Percentiles rank a stretch among this genome's conserved stretches.
Evolutionary conservation across 1,284 basidiomycete species (phyloP).

Genomic region (Ganoderma lucidum): DNA sequence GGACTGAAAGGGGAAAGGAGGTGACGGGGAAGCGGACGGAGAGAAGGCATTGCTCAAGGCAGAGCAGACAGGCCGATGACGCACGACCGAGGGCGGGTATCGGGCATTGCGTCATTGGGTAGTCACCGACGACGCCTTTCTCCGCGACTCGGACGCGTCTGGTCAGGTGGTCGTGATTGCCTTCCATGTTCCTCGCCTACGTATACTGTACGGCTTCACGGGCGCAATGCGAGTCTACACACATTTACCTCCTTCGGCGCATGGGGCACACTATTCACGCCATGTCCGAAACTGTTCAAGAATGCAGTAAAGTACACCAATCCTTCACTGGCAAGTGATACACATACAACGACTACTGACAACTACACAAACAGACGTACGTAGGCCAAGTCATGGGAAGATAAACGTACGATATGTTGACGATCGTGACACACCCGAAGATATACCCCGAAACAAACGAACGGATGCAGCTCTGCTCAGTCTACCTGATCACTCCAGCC

Average conservation of each 20-base stretch:
- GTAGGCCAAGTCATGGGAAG: neutral
- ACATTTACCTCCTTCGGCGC: neutral
- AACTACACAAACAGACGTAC: neutral
- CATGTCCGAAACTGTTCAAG: neutral
- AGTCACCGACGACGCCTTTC: slow-evolving; percentile 6
- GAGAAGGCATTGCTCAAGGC: slow-evolving; percentile 15
- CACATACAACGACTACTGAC: neutral
- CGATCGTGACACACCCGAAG: neutral
- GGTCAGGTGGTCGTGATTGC: slow-evolving; percentile 15
- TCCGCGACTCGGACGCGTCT: slow-evolving; percentile 18
- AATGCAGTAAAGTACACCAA: neutral
- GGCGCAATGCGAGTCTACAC: neutral
- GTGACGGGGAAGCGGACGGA: slow-evolving; percentile 16
- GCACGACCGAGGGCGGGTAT: slow-evolving; percentile 19
- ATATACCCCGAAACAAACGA: neutral
- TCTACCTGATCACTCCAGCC: slow-evolving; percentile 36
- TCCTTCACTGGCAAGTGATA: slow-evolving; percentile 1
- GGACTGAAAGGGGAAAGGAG: neutral
- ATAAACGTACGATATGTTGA: slow-evolving; percentile 11
- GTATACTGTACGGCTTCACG: too few species aligned
- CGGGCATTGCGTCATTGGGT: slow-evolving; percentile 20
- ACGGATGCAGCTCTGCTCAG: slow-evolving; percentile 2
- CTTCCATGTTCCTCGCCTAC: neutral
- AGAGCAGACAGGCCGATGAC: slow-evolving; percentile 14
- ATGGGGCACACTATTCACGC: neutral